A percentile compares a stretch with the other conserved stretches of the same genome.
Evolutionary conservation across 129 eudicot genomes (phyloP).

Genomic region (Glebionis coronaria): DNA sequence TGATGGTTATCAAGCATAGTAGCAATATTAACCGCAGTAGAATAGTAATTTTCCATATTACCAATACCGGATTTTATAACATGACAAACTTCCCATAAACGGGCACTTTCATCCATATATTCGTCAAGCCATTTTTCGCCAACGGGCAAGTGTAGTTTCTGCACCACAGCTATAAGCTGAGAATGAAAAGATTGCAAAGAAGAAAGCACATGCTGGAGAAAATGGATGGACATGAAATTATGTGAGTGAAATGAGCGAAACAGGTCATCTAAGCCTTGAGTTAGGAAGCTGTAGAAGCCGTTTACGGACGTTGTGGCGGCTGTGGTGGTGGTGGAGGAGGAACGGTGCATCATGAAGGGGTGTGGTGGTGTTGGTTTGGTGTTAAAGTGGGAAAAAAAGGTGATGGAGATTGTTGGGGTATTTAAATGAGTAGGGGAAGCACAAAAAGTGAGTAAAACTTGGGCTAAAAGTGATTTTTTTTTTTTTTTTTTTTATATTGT

Average conservation of each 20-base stretch:
- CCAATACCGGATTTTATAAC: slow-evolving; percentile 57
- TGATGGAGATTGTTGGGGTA: slow-evolving; percentile 44
- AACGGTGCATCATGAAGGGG: slow-evolving; percentile 21
- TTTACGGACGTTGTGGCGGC: slow-evolving; percentile 50
- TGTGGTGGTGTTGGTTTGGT: slow-evolving; percentile 15
- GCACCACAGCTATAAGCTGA: slow-evolving; percentile 55
- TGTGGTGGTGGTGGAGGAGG: slow-evolving; percentile 28
- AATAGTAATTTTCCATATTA: slow-evolving; percentile 58
- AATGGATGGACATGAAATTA: slow-evolving; percentile 70
- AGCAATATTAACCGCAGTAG: slow-evolving; percentile 56
- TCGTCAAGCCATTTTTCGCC: slow-evolving; percentile 82
- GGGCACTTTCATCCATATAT: slow-evolving; percentile 73
- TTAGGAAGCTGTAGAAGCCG: slow-evolving; percentile 57
- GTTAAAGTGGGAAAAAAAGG: slow-evolving; percentile 33
- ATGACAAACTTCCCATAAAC: slow-evolving; percentile 71
- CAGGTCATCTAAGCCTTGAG: slow-evolving; percentile 61
- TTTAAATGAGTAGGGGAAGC: slow-evolving; percentile 29
- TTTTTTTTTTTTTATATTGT: slow-evolving; percentile 11
- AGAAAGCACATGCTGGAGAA: slow-evolving; percentile 55
- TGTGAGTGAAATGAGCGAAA: slow-evolving; percentile 49
- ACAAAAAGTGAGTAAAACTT: slow-evolving; percentile 33
- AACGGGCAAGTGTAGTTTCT: slow-evolving; percentile 60
- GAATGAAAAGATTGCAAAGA: slow-evolving; percentile 63
- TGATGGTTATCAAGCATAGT: slow-evolving; percentile 50
- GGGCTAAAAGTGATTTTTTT: slow-evolving; percentile 5